Evolutionary conservation across 768 basidiomycete genomes (phyloP), one percentile per base, ranked within the genome.

Genomic region (Leccinum longicurvipes): DNA sequence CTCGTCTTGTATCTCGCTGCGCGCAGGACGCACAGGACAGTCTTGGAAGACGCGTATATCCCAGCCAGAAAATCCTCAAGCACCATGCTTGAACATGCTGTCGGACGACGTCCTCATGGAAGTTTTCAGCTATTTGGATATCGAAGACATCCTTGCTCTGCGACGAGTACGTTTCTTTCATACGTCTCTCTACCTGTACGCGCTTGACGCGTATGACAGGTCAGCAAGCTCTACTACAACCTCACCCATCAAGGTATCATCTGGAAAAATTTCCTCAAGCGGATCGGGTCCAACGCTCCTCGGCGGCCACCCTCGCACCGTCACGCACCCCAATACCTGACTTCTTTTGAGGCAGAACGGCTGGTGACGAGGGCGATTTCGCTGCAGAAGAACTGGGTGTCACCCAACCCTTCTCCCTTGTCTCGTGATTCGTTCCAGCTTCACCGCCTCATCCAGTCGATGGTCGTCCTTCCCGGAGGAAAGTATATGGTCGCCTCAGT

Each of bases 231-330:
- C 4, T 83, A 83, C 61, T 86, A 80, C 62, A 67, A 82, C 28
- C 74, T 89, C 55, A 86, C 85, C 0, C 84, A 87, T 54, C 81
- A 87, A 59, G 80, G 85, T 17, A 70, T 81, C 46, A 82, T 88
- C 39, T 89, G 87, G 87, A 86, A 84, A 66, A 79, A 80, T 17
- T 81, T 85, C 57, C 71, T 89, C 55, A 67, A 72, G 39, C 67
- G 71, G n/a, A 73, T 86, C 58, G 74, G 75, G 24, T 73, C 84
- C n/a, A 83, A 82, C 9, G 69, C 85, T 17, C 80, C 85, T 6
- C 83, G 83, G 4, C 69, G 86, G 5, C 83, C 85, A 2, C 86
- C 86, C 0, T 83, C 82, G 0, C 74, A 76, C 58, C 75, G 77
- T 29, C 81, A 82, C 62, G 69, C 69, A 0, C 57, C 68, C 15